phyloP scores from a whole-genome alignment of 106 monocot species.

The Allium cepa region DNA sequence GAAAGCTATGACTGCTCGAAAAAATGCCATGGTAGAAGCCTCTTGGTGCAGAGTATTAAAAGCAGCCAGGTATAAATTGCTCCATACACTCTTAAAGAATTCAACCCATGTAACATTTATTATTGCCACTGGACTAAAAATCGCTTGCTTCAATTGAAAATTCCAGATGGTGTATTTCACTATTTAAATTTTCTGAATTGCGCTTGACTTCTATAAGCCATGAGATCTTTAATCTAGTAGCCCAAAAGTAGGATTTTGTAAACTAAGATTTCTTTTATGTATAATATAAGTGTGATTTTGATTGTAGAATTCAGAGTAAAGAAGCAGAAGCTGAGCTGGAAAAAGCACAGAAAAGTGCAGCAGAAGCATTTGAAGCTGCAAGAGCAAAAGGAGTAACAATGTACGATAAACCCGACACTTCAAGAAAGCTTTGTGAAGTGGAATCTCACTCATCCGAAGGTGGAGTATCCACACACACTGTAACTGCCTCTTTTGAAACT shows the following conservation, averaged over 20 bases:
- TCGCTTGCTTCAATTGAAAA: no score
- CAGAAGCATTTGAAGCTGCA: slow-evolving; percentile 73
- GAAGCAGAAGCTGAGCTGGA: slow-evolving; percentile 54
- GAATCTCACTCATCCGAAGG: slow-evolving; percentile 34
- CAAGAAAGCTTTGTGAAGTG: slow-evolving; percentile 35
- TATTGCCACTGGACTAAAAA: no score
- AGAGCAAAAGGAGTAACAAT: slow-evolving; percentile 69
- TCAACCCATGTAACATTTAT: no score
- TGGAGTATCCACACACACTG: slow-evolving; percentile 42
- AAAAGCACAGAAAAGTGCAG: slow-evolving; percentile 41
- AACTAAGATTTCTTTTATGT: no score
- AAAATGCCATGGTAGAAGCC: slow-evolving; percentile 86
- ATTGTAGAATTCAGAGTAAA: slow-evolving; percentile 55
- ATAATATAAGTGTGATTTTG: not conserved
- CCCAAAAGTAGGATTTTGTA: no score
- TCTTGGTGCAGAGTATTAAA: slow-evolving; percentile 87
- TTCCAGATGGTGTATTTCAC: no score
- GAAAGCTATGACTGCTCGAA: slow-evolving; percentile 71
- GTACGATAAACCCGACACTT: slow-evolving; percentile 64
- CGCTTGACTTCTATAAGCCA: no score
- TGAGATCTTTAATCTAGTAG: no score
- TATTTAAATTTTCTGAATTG: no score
- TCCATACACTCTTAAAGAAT: no score
- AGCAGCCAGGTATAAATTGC: slow-evolving; percentile 57
- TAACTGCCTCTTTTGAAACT: slow-evolving; percentile 80